A percentile compares a stretch with the other conserved stretches of the same genome.
Conservation (phyloP, 768 basidiomycete species). For the Kwoniella botswanensis region DNA sequence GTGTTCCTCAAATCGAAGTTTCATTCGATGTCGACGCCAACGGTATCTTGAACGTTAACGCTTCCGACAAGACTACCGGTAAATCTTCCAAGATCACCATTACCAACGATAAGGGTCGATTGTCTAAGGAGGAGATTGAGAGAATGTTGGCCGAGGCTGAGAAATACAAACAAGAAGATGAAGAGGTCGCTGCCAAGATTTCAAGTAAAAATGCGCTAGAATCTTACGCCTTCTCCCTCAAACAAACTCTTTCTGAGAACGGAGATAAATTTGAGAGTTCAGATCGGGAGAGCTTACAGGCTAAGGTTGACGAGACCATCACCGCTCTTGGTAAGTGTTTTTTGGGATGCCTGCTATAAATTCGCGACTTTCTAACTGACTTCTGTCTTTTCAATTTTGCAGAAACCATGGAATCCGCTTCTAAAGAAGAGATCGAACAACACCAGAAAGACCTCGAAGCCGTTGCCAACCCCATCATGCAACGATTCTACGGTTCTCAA, state of each 20-base stretch:
- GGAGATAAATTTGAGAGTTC: slow-evolving; percentile 55
- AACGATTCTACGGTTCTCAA: slow-evolving; percentile 66
- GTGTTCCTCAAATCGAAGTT: slow-evolving; percentile 62
- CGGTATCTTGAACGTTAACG: slow-evolving; percentile 60
- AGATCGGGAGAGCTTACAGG: slow-evolving; percentile 68
- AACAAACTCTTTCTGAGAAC: slow-evolving; percentile 70
- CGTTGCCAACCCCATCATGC: slow-evolving; percentile 68
- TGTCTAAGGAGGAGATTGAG: slow-evolving; percentile 69
- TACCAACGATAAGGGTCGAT: slow-evolving; percentile 93
- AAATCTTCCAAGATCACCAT: slow-evolving; percentile 80
- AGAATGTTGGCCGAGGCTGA: slow-evolving; percentile 67
- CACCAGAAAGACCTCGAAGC: slow-evolving; percentile 91
- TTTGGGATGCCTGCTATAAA: background rate
- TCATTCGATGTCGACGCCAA: slow-evolving; percentile 73
- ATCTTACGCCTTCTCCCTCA: slow-evolving; percentile 93
- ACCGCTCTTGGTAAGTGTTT: slow-evolving; percentile 65
- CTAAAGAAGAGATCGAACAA: slow-evolving; percentile 90
- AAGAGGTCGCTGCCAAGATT: slow-evolving; percentile 48
- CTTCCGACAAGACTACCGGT: slow-evolving; percentile 61
- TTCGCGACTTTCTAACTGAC: background rate
- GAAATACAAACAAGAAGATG: slow-evolving; percentile 57
- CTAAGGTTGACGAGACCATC: slow-evolving; percentile 91
- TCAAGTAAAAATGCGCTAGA: slow-evolving; percentile 63
- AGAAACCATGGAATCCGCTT: slow-evolving; percentile 82
- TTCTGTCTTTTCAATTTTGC: background rate